Conservation (phyloP, 2,329 filamentous ascomycete genomes). For the Sclerotinia spermophila region DNA sequence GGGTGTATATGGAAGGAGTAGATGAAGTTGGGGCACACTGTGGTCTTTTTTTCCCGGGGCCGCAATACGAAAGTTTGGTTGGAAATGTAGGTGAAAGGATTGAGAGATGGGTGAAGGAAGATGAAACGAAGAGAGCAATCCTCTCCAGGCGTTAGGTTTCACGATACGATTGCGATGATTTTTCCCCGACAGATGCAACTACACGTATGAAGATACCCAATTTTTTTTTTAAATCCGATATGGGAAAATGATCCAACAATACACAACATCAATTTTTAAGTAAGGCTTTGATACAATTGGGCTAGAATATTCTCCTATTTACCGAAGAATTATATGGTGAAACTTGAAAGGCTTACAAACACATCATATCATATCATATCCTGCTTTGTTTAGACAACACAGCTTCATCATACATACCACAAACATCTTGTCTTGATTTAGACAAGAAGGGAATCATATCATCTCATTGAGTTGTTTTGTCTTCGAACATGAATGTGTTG, state of each 20-base stretch:
- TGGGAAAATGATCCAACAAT: neutral
- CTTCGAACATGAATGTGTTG: neutral
- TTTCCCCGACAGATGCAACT: neutral
- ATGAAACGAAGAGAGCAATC: slow-evolving; percentile 40
- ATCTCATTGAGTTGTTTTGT: neutral
- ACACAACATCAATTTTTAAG: neutral
- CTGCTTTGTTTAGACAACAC: neutral
- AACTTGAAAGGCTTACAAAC: neutral
- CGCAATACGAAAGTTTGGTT: slow-evolving; percentile 74
- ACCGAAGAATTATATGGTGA: neutral
- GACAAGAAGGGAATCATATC: neutral
- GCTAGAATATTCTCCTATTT: slow-evolving; percentile 4
- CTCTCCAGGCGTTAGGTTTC: slow-evolving; percentile 3
- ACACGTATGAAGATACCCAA: neutral
- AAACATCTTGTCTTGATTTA: neutral
- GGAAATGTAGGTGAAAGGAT: slow-evolving; percentile 67
- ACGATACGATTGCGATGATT: neutral
- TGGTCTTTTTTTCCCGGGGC: slow-evolving; percentile 69
- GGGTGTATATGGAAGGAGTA: slow-evolving; percentile 75
- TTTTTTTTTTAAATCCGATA: neutral
- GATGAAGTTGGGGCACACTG: slow-evolving; percentile 86
- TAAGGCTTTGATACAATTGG: slow-evolving; percentile 3
- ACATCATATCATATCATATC: neutral
- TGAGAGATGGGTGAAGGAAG: slow-evolving; percentile 66
- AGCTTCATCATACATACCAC: neutral